Evolutionary conservation across 805 yeast species (phyloP).

Genomic region (Lipomyces mesembrius): DNA sequence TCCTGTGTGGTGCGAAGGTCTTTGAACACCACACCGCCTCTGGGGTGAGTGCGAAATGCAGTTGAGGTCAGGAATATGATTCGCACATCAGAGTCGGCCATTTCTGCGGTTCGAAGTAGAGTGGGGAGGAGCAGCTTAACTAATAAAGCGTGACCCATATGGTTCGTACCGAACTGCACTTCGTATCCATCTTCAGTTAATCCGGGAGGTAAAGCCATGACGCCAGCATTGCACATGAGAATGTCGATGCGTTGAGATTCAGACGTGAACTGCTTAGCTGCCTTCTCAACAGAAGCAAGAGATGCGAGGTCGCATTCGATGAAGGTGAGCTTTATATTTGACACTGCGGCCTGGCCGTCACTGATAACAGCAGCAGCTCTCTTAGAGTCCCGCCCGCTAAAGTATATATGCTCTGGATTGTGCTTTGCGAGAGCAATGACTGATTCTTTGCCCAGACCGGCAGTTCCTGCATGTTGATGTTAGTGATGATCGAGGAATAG

Average conservation of each 20-base stretch:
- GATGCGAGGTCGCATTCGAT: background rate
- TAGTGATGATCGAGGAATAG: background rate
- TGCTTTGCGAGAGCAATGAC: constrained; percentile 4
- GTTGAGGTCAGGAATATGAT: constrained; percentile 9
- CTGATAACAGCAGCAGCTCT: constrained; percentile 15
- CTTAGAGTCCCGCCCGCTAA: background rate
- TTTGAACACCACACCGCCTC: constrained; percentile 12
- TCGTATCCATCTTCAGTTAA: constrained; percentile 72
- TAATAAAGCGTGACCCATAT: constrained; percentile 71
- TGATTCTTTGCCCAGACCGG: constrained; percentile 3
- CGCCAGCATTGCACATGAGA: constrained; percentile 76
- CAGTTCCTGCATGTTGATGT: background rate
- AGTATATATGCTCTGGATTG: constrained; percentile 1
- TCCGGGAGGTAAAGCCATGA: constrained; percentile 73
- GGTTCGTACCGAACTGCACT: constrained; percentile 78
- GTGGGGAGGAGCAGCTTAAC: constrained; percentile 49
- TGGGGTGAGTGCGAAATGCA: constrained; percentile 12
- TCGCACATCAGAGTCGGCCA: constrained; percentile 18
- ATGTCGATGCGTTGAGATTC: constrained; percentile 53
- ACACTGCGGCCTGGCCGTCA: background rate
- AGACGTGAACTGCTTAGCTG: constrained; percentile 24
- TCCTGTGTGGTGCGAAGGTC: constrained; percentile 1
- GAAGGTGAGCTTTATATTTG: background rate
- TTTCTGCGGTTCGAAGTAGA: constrained; percentile 16
- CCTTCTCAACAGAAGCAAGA: no score